A percentile compares a stretch with the other conserved stretches of the same genome.
Evolutionary conservation across 352 stramenopile species (phyloP).

Genomic region (Hyaloperonospora brassicae): DNA sequence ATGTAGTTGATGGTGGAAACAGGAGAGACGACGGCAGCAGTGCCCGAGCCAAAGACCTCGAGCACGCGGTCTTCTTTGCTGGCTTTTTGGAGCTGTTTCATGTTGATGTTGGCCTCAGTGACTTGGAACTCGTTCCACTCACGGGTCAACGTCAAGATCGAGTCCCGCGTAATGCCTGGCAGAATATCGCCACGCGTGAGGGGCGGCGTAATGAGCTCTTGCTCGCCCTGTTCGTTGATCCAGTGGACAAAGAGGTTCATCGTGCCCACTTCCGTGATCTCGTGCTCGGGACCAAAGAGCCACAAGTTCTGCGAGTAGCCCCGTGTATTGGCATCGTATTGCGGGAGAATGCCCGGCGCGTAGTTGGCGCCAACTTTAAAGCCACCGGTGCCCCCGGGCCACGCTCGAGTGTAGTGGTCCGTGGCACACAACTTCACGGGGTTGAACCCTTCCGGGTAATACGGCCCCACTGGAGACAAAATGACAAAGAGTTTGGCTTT

Average conservation of each 20-base stretch:
- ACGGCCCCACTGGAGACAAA: constrained; percentile 93
- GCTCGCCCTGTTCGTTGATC: constrained; percentile 87
- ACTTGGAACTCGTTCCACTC: constrained; percentile 93
- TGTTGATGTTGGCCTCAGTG: constrained; percentile 89
- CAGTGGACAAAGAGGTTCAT: constrained; percentile 99
- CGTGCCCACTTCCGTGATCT: constrained; percentile 86
- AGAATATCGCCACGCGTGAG: constrained; percentile 94
- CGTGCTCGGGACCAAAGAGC: constrained; percentile 91
- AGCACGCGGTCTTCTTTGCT: constrained; percentile 84
- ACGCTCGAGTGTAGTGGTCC: constrained; percentile 90
- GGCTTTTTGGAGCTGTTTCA: constrained; percentile 92
- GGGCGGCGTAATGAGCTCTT: constrained; percentile 93
- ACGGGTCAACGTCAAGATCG: constrained; percentile 88
- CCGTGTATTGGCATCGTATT: constrained; percentile 76
- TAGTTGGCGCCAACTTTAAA: constrained; percentile 93
- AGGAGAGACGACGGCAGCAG: constrained; percentile 91
- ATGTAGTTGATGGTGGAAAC: constrained; percentile 93
- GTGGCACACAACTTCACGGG: constrained; percentile 88
- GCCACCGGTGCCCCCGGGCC: constrained; percentile 91
- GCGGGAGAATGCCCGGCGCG: constrained; percentile 87
- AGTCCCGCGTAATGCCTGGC: constrained; percentile 93
- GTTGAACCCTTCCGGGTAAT: constrained; percentile 94
- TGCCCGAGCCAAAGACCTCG: constrained; percentile 95
- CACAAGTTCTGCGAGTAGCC: constrained; percentile 91
- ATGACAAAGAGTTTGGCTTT: constrained; percentile 94